These are phyloP conservation scores for Magnusiomyces fungicola DNA, from an alignment of 1,139 yeast species.

Conservation along the genomic window DNA sequence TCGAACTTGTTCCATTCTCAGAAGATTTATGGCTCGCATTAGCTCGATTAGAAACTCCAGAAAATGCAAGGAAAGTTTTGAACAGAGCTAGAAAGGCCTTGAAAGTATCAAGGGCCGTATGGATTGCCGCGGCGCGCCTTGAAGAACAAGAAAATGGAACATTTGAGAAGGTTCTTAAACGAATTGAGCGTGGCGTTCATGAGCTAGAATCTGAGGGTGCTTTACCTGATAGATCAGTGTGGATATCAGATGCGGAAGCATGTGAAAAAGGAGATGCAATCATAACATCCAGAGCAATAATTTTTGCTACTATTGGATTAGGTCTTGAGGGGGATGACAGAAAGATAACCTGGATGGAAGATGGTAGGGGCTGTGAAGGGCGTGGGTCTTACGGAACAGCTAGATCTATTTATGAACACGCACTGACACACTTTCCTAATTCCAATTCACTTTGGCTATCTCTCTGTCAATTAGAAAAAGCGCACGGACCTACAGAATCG, in stretches of 20 bases:
- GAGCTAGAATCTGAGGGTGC: slow-evolving; percentile 34
- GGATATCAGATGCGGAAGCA: slow-evolving; percentile 44
- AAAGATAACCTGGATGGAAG: slow-evolving; percentile 31
- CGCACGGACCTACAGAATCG: slow-evolving; percentile 27
- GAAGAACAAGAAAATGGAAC: slow-evolving; percentile 51
- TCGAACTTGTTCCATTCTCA: slow-evolving; percentile 58
- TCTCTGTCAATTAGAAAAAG: slow-evolving; percentile 43
- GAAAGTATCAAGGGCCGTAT: slow-evolving; percentile 47
- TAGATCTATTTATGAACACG: slow-evolving; percentile 42
- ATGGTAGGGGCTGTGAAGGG: slow-evolving; percentile 31
- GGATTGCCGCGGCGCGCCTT: slow-evolving; percentile 65
- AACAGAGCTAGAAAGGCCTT: slow-evolving; percentile 49
- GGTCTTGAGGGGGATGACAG: slow-evolving; percentile 30
- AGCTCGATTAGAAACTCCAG: slow-evolving; percentile 41
- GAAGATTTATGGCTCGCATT: slow-evolving; percentile 58
- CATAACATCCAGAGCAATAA: slow-evolving; percentile 32
- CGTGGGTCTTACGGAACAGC: slow-evolving; percentile 36
- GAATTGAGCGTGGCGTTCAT: slow-evolving; percentile 48
- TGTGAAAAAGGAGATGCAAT: slow-evolving; percentile 33
- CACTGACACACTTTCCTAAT: slow-evolving; percentile 43
- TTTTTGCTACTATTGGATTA: slow-evolving; percentile 29
- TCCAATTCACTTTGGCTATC: slow-evolving; percentile 50
- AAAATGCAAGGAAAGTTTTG: slow-evolving; percentile 48
- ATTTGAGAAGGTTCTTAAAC: slow-evolving; percentile 39
- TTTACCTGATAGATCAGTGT: slow-evolving; percentile 34